Conservation (phyloP, 441 rosid species). For the Gossypium aridum region DNA sequence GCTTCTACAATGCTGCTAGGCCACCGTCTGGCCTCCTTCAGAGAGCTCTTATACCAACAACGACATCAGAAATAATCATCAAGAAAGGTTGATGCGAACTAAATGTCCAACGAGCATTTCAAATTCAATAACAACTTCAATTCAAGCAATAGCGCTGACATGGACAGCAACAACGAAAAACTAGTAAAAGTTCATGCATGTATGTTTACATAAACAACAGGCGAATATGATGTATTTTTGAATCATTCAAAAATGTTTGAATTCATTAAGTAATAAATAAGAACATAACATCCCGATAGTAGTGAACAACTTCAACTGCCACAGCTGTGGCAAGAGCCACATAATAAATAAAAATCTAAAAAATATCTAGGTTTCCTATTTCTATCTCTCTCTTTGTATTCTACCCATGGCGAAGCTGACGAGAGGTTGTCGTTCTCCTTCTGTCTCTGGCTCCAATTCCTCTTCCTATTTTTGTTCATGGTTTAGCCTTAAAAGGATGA, state of each 20-base stretch:
- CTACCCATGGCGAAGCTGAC: no score
- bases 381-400: no score
- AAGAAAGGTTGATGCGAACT: neutral
- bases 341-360: no score
- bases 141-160: neutral
- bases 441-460: no score
- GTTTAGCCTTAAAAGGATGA: constrained; percentile 55
- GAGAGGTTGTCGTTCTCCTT: no score
- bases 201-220: no score
- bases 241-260: neutral
- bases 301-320: constrained; percentile 84
- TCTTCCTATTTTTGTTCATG: neutral
- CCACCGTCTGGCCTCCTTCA: no score
- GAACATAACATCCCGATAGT: constrained; percentile 40
- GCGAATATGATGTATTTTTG: neutral
- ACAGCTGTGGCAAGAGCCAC: constrained; percentile 80
- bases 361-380: constrained; percentile 3
- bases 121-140: neutral
- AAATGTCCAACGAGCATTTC: neutral
- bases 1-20: no score
- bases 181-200: no score
- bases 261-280: neutral
- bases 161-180: neutral
- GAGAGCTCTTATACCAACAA: no score
- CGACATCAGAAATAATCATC: neutral